These are phyloP conservation scores for Lodderomyces elongisporus DNA, from an alignment of 1,139 yeast species.

Conservation along the genomic window DNA sequence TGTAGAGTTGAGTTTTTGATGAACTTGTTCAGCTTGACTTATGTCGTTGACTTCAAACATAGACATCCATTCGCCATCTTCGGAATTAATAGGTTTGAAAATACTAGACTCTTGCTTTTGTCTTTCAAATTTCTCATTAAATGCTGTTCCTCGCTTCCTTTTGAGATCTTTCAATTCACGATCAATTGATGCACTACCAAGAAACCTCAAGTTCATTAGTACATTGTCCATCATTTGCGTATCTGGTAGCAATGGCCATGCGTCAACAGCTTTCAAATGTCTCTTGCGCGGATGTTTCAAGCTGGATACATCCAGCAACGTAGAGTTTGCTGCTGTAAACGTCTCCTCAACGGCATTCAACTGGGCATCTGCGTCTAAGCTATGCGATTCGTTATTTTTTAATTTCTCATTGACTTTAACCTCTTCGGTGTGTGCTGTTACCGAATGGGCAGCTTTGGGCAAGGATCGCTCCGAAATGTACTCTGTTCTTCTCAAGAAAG, in stretches of 20 bases:
- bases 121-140: slow-evolving; percentile 36
- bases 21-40: slow-evolving; percentile 24
- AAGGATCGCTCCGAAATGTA: slow-evolving; percentile 57
- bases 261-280: slow-evolving; percentile 64
- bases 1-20: slow-evolving; percentile 46
- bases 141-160: slow-evolving; percentile 34
- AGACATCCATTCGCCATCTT: slow-evolving; percentile 71
- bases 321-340: slow-evolving; percentile 56
- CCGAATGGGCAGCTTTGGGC: slow-evolving; percentile 14
- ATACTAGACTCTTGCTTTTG: slow-evolving; percentile 57
- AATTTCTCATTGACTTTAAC: slow-evolving; percentile 17
- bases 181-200: slow-evolving; percentile 69
- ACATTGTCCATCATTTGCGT: slow-evolving; percentile 80
- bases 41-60: slow-evolving; percentile 46
- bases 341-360: slow-evolving; percentile 69
- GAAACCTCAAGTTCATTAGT: slow-evolving; percentile 65
- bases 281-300: slow-evolving; percentile 77
- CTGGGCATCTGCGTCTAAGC: slow-evolving; percentile 59
- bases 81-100: slow-evolving; percentile 70
- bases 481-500: slow-evolving; percentile 91
- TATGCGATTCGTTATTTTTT: slow-evolving; percentile 16
- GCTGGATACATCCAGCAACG: slow-evolving; percentile 35
- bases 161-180: slow-evolving; percentile 32
- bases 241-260: slow-evolving; percentile 86
- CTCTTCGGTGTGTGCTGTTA: slow-evolving; percentile 12